Percentiles rank a stretch among this genome's conserved stretches.
phyloP scores from a whole-genome alignment of 257 asterid species.

The Penstemon newberryi region DNA sequence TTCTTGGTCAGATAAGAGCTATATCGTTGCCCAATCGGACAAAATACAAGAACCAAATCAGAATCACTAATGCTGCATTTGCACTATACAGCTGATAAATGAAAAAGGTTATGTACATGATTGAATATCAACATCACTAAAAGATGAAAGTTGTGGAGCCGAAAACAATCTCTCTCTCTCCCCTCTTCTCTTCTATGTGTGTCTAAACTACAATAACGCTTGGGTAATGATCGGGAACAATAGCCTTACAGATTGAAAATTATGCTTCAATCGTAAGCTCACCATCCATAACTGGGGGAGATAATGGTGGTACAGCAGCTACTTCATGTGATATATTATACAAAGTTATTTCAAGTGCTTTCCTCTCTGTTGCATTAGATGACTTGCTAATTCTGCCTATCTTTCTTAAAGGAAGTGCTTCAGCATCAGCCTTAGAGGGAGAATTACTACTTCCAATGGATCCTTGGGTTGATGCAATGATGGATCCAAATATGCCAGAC shows the following conservation, averaged over 20 bases:
- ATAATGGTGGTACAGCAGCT: constrained; percentile 71
- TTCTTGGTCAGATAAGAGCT: too few relatives aligned
- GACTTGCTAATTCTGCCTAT: constrained; percentile 44
- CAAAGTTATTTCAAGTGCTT: constrained; percentile 36
- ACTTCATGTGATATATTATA: constrained; percentile 36
- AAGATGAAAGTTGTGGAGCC: too few relatives aligned
- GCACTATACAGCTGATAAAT: too few relatives aligned
- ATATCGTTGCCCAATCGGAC: too few relatives aligned
- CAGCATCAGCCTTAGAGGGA: constrained; percentile 22
- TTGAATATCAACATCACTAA: too few relatives aligned
- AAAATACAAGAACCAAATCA: too few relatives aligned
- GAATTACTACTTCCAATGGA: constrained; percentile 61
- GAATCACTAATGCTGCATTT: too few relatives aligned
- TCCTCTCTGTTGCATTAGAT: constrained; percentile 54
- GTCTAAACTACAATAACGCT: too few relatives aligned
- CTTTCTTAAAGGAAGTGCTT: constrained; percentile 67
- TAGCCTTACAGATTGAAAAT: constrained; percentile 15
- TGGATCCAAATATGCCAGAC: constrained; percentile 67
- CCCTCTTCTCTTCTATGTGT: too few relatives aligned
- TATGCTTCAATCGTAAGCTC: constrained; percentile 54
- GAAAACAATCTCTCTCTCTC: too few relatives aligned
- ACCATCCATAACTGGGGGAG: constrained; percentile 66
- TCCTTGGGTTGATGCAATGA: constrained; percentile 61
- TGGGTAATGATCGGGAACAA: too few relatives aligned
- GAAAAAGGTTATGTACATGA: too few relatives aligned